These are phyloP conservation scores for Avicennia marina DNA, from an alignment of 257 asterid genomes.

Conservation along the genomic window DNA sequence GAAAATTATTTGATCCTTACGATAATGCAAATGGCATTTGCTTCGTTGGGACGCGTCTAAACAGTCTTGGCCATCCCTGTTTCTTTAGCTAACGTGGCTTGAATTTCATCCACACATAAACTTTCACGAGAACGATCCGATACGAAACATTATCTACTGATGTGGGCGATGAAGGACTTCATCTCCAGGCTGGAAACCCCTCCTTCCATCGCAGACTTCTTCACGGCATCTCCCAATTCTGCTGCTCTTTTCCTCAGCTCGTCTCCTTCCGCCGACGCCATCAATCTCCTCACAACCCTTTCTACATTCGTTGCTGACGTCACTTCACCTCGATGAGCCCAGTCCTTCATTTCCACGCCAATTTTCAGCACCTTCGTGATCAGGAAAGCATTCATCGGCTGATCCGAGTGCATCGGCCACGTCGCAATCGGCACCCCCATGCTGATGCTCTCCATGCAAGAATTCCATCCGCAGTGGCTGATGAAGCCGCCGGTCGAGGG, in stretches of 20 bases:
- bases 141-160: not conserved
- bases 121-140: too few species aligned
- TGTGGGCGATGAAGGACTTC: not conserved
- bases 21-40: too few species aligned
- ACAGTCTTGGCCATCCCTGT: too few species aligned
- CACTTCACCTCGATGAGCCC: slow-evolving; percentile 11
- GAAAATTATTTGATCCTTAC: too few species aligned
- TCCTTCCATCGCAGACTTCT: not conserved
- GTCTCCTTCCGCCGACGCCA: not conserved
- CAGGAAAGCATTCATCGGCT: slow-evolving; percentile 29
- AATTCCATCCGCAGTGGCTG: slow-evolving; percentile 49
- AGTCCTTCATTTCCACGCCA: slow-evolving; percentile 34
- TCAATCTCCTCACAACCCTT: not conserved
- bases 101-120: too few species aligned
- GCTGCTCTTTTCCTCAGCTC: not conserved
- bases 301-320: not conserved
- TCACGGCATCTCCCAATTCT: not conserved
- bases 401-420: slow-evolving; percentile 53
- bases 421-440: slow-evolving; percentile 42
- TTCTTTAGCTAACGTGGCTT: too few species aligned
- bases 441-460: slow-evolving; percentile 35
- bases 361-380: slow-evolving; percentile 17
- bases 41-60: too few species aligned
- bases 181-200: not conserved
- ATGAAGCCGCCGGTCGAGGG: slow-evolving; percentile 36